Evolutionary conservation across 2,329 filamentous ascomycete species (phyloP).

Genomic region (Botrytis squamosa): DNA sequence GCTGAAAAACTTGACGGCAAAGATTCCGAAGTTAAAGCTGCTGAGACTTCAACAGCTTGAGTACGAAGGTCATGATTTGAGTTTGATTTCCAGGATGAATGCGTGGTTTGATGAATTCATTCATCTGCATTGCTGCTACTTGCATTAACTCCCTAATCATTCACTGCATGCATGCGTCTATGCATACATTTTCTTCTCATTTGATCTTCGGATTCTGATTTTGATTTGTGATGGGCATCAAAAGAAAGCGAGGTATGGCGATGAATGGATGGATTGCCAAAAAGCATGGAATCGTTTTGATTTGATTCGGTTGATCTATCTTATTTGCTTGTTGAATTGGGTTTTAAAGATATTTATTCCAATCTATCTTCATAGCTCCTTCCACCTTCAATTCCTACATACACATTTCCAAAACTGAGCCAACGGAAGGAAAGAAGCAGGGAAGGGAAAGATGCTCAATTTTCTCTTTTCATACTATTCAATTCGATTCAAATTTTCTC

Average conservation of each 20-base stretch:
- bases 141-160: background rate
- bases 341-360: background rate
- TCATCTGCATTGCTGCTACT: background rate
- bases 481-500: background rate
- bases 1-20: conserved; percentile 41
- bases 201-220: background rate
- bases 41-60: conserved; percentile 20
- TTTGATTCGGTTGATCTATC: background rate
- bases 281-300: background rate
- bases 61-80: conserved; percentile 11
- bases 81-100: background rate
- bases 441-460: background rate
- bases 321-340: background rate
- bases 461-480: background rate
- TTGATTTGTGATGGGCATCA: background rate
- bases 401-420: background rate
- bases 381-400: background rate
- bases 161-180: background rate
- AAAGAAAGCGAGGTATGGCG: background rate
- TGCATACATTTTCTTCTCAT: background rate
- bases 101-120: background rate
- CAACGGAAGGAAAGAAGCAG: background rate
- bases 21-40: conserved; percentile 26
- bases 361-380: background rate
- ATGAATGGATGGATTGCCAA: background rate